phyloP scores from a whole-genome alignment of 2,329 filamentous ascomycete species.

The Sphaerostilbella broomeana region DNA sequence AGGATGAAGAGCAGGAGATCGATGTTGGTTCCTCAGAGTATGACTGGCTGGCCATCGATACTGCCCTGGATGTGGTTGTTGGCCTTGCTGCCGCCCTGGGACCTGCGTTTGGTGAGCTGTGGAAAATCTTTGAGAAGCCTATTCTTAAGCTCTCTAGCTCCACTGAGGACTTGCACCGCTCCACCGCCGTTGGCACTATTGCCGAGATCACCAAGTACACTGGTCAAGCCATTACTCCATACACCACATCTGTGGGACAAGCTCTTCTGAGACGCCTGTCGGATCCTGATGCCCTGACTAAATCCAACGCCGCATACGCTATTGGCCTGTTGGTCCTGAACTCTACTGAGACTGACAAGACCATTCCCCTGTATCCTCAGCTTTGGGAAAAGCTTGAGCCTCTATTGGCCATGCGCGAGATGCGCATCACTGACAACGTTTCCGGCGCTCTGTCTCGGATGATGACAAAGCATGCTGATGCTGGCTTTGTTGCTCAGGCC shows the following conservation, averaged over 20 bases:
- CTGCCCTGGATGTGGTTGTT: constrained; percentile 82
- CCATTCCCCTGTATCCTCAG: constrained; percentile 67
- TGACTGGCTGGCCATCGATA: constrained; percentile 95
- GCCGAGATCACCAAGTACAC: constrained; percentile 87
- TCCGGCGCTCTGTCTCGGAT: constrained; percentile 86
- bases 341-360: constrained; percentile 62
- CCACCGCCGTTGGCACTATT: constrained; percentile 82
- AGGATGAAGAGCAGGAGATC: constrained; percentile 67
- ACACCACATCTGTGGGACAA: constrained; percentile 69
- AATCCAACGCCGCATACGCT: constrained; percentile 92
- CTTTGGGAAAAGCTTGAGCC: constrained; percentile 85
- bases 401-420: constrained; percentile 68
- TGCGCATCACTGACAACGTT: constrained; percentile 85
- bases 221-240: constrained; percentile 72
- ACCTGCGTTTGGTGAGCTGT: constrained; percentile 73
- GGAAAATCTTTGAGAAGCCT: constrained; percentile 93
- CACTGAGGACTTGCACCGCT: constrained; percentile 79
- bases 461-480: constrained; percentile 82
- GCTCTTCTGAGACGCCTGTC: constrained; percentile 78
- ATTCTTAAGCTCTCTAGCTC: constrained; percentile 83
- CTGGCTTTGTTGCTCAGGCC: constrained; percentile 72
- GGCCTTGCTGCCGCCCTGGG: constrained; percentile 80
- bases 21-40: constrained; percentile 83
- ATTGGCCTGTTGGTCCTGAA: constrained; percentile 78
- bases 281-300: constrained; percentile 85